Evolutionary conservation across 1,284 basidiomycete genomes (phyloP), one percentile per base, ranked within the genome.

Genomic region (Ganoderma lucidum): DNA sequence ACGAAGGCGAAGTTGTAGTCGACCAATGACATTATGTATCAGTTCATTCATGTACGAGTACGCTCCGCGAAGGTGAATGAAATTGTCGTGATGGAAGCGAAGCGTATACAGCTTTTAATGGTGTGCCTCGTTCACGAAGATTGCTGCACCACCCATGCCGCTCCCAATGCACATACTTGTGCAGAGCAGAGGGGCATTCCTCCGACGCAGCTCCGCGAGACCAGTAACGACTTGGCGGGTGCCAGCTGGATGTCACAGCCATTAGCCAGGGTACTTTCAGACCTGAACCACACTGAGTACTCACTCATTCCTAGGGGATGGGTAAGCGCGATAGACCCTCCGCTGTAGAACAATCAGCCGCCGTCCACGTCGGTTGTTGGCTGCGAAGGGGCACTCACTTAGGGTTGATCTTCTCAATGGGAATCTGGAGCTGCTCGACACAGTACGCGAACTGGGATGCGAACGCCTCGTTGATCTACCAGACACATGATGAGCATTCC

Each of bases 101-200:
- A 65, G 17, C 64, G 23, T 23, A 51, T 65, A 56, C 32, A 42
- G 23, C 39, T 28, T 39, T 23, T 28, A 64, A 19, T 28, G 51
- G 63, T 30, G 74, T 12, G 81, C 84, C 78, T 96, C 94, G 75
- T 93, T 95, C 30, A 96, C 90, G 73, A 96, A 92, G 66, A 96
- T 86, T 3, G 89, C 88, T 10, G 94, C 95, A 51, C 93, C 93
- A 19, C 95, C 95, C 94, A 96, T 96, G 19, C 93, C 94, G 74
- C 91, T 93, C 37, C 95, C 96, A 63, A 96, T 85, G 77, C 95
- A 96, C 96, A 97, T 97, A 70, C 91, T 93, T 0, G 94, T 93
- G 76, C 91, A 93, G 65, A 95, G 83, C 44, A 95, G 72, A 69
- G 87, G 85, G 51, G 86, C 88, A 69, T 91, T 86, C 69, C 84